Evolutionary conservation across 768 basidiomycete genomes (phyloP), one percentile per base, ranked within the genome.

Genomic region (Guyanaporus albipodus): DNA sequence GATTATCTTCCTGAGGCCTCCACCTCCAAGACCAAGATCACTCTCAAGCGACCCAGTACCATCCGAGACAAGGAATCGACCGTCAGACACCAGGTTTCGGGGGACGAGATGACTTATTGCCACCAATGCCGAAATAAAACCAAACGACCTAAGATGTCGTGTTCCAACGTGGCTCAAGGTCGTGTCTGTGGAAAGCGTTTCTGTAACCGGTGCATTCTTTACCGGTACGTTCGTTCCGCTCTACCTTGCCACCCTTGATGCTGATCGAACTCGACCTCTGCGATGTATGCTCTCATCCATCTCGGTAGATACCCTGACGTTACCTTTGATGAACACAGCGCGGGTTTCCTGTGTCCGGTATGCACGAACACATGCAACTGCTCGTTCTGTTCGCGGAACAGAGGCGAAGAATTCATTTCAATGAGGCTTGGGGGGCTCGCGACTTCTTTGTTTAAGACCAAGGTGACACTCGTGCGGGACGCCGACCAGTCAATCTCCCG

Each of bases 331-430:
- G 36, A 56, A 27, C 56, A 46, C 17, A 63, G 52, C 31, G 50
- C 52, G 4, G 43, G 56, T 7, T 74, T 72, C 42, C 44, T 54
- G 19, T 82, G 80, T 52, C 80, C 80, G 0, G 52, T 21, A 12
- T 82, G 79, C 54, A 54, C 57, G 4, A 54, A 63, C 10, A 70
- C 50, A 10, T 82, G 80, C 60, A 77, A 73, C 36, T 82, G 80
- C 56, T 73, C 75, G 10, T 0, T 6, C 0, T 80, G 79, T 53
- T 66, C 72, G 12, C 50, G 59, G 22, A 68, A 52, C 47, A 70
- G 79, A 6, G 77, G 78, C 6, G 79, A 77, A 41, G 52, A 58
- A 10, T 79, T 77, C 47, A 46, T 77, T 9, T 61, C 69, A 8
- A 61, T 61, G 53, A 52, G 62, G 35, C 51, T 51, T 2, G 60